These are phyloP conservation scores for Neolecta irregularis DNA, from an alignment of 1,139 yeast genomes.

Conservation along the genomic window DNA sequence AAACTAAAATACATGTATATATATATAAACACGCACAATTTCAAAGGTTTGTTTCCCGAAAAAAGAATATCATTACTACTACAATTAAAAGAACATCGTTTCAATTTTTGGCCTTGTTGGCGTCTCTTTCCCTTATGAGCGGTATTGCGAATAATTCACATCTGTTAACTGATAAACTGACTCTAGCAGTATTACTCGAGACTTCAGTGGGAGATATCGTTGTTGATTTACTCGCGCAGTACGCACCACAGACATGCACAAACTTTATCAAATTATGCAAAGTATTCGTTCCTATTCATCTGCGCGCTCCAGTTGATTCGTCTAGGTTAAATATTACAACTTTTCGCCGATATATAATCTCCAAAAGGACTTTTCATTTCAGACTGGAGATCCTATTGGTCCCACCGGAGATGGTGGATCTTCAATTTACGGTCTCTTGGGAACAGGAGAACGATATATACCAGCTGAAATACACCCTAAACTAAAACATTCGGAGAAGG, in stretches of 20 bases:
- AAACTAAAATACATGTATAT: too few species aligned
- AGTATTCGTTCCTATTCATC: slow-evolving; percentile 5
- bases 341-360: slow-evolving; percentile 37
- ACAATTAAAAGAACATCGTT: too few species aligned
- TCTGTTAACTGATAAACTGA: neutral
- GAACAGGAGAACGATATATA: slow-evolving; percentile 15
- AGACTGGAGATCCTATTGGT: slow-evolving; percentile 36
- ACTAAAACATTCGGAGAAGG: slow-evolving; percentile 22
- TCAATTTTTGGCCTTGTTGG: too few species aligned
- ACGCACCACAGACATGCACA: slow-evolving; percentile 28
- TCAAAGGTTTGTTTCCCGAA: too few species aligned
- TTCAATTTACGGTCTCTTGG: slow-evolving; percentile 25
- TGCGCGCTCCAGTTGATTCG: neutral
- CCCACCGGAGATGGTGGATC: slow-evolving; percentile 28
- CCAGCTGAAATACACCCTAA: slow-evolving; percentile 16
- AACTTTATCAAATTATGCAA: slow-evolving; percentile 45
- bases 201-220: slow-evolving; percentile 31
- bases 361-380: slow-evolving; percentile 27
- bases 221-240: slow-evolving; percentile 33
- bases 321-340: slow-evolving; percentile 32
- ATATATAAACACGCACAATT: too few species aligned
- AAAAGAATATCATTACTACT: too few species aligned
- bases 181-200: slow-evolving; percentile 9
- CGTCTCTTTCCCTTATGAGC: too few species aligned
- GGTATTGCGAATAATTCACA: too few species aligned